Percentiles rank a stretch among this genome's conserved stretches.
Evolutionary conservation across 1,284 basidiomycete species (phyloP).

Genomic region (Pterulicium gracile): DNA sequence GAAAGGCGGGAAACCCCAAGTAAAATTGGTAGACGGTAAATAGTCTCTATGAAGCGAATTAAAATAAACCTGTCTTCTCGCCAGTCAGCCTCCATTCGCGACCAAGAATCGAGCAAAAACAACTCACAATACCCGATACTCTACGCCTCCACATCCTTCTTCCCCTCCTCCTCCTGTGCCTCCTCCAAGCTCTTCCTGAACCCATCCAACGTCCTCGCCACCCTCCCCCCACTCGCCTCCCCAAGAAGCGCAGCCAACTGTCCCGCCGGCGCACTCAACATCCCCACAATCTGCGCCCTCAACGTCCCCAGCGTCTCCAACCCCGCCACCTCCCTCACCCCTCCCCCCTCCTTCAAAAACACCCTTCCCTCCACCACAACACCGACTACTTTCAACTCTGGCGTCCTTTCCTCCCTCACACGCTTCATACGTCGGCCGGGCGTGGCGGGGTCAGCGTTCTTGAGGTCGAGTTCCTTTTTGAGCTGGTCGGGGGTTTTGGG

Average conservation of each 20-base stretch:
- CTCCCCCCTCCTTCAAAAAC: conserved; percentile 42
- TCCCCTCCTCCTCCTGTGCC: too few species aligned
- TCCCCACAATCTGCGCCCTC: conserved; percentile 63
- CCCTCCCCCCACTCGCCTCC: conserved; percentile 61
- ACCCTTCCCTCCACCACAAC: conserved; percentile 66
- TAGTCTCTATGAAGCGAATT: too few species aligned
- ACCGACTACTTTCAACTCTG: conserved; percentile 62
- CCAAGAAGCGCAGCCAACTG: conserved; percentile 61
- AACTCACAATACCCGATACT: too few species aligned
- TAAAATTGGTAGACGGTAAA: too few species aligned
- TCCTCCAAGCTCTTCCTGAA: conserved; percentile 67
- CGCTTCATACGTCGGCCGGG: conserved; percentile 59
- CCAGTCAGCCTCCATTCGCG: too few species aligned
- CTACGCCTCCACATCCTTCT: too few species aligned
- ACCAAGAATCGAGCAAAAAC: too few species aligned
- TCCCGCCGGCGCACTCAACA: conserved; percentile 59
- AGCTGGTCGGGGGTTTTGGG: conserved; percentile 42
- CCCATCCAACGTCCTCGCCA: conserved; percentile 70
- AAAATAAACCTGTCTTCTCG: too few species aligned
- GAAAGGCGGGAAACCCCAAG: too few species aligned
- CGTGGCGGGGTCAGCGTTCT: conserved; percentile 47
- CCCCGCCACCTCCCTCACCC: conserved; percentile 50
- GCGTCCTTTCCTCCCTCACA: conserved; percentile 37
- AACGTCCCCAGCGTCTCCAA: conserved; percentile 63
- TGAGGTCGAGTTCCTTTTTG: conserved; percentile 35